Percentiles rank a stretch among this genome's conserved stretches.
phyloP scores from a whole-genome alignment of 2,329 filamentous ascomycete genomes.

The Arthrobotrys musiformis region DNA sequence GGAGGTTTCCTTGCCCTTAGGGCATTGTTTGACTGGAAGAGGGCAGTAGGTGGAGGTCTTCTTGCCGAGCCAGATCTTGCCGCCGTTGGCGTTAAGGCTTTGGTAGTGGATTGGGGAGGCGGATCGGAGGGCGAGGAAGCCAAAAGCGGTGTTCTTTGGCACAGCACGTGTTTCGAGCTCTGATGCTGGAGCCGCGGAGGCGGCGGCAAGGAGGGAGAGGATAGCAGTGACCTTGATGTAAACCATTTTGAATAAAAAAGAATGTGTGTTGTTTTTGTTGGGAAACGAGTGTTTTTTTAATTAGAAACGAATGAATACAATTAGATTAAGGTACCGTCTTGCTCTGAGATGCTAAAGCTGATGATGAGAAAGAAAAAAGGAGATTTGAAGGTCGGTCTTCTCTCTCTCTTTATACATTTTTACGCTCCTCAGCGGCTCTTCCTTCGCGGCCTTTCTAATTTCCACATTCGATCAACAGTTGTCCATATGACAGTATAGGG shows the following conservation, averaged over 20 bases:
- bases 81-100: conserved; percentile 65
- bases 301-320: conserved; percentile 2
- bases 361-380: neutral
- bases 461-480: neutral
- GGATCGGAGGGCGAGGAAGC: conserved; percentile 61
- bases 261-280: conserved; percentile 33
- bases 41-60: conserved; percentile 67
- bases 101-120: conserved; percentile 67
- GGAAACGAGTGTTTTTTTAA: conserved; percentile 1
- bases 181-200: conserved; percentile 21
- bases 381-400: neutral
- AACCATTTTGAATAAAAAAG: conserved; percentile 35
- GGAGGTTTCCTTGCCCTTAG: conserved; percentile 66
- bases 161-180: conserved; percentile 19
- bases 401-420: neutral
- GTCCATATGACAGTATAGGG: neutral
- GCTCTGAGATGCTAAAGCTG: neutral
- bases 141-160: conserved; percentile 2
- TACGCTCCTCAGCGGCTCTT: neutral
- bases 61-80: conserved; percentile 67
- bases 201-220: conserved; percentile 18
- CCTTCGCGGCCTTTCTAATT: neutral
- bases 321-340: neutral
- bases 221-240: conserved; percentile 20
- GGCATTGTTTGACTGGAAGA: conserved; percentile 63